phyloP scores from a whole-genome alignment of 2,329 filamentous ascomycete genomes.

The Cercospora canescens region DNA sequence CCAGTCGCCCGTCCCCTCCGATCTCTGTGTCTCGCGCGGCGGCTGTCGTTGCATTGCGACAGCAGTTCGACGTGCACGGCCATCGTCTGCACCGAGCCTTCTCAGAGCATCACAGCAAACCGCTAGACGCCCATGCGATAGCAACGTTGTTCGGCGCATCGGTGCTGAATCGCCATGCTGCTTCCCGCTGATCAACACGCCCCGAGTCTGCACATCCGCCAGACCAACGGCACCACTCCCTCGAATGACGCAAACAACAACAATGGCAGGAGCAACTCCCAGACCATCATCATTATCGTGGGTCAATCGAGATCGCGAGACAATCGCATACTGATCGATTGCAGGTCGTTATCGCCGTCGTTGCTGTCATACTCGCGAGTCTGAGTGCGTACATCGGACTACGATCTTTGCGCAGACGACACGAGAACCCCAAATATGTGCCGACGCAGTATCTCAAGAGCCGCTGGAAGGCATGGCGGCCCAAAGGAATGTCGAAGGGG shows the following conservation, averaged over 20 bases:
- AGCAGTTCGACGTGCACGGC: constrained; percentile 9
- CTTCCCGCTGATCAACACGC: constrained; percentile 11
- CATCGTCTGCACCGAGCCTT: neutral
- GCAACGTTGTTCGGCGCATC: constrained; percentile 11
- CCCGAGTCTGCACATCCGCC: neutral
- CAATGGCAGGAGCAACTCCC: constrained; percentile 7
- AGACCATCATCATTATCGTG: constrained; percentile 16
- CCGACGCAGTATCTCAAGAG: constrained; percentile 36
- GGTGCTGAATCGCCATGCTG: constrained; percentile 24
- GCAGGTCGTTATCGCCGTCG: constrained; percentile 21
- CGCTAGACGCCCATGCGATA: constrained; percentile 16
- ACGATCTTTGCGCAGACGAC: constrained; percentile 20
- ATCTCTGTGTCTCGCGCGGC: neutral
- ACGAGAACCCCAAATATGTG: constrained; percentile 33
- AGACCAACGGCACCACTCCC: neutral
- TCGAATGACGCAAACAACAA: neutral
- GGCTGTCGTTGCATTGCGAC: neutral
- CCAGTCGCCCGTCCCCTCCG: constrained; percentile 14
- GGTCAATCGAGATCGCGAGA: neutral
- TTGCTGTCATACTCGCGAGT: constrained; percentile 13
- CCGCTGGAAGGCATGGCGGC: constrained; percentile 36
- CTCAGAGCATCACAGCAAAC: neutral
- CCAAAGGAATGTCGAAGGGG: constrained; percentile 28
- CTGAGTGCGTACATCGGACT: constrained; percentile 15
- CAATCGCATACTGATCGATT: neutral